A percentile compares a stretch with the other conserved stretches of the same genome.
Evolutionary conservation across 257 asterid species (phyloP).

Genomic region (Coffea eugenioides): DNA sequence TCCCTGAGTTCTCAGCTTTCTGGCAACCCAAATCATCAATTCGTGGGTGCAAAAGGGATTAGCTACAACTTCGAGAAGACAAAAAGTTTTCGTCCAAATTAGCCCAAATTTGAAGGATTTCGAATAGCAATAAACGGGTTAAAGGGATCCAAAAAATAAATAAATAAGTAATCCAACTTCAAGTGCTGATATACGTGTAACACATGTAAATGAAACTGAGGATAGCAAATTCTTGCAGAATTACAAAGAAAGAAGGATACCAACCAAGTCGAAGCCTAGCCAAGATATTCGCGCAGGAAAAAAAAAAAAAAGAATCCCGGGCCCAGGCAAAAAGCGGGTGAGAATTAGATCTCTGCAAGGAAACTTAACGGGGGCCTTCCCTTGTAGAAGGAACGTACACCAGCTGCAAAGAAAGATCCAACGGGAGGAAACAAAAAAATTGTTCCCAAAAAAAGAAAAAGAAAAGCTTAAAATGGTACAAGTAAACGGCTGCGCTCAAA

Average conservation of each 20-base stretch:
- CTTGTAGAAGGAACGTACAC: neutral
- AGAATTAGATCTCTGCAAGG: neutral
- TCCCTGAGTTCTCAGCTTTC: neutral
- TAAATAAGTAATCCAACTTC: neutral
- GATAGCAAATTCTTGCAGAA: neutral
- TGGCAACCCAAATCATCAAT: neutral
- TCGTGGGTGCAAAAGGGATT: neutral
- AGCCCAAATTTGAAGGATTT: neutral
- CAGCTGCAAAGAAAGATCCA: neutral
- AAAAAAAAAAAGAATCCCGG: neutral
- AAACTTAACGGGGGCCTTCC: neutral
- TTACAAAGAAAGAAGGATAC: neutral
- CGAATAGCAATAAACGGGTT: neutral
- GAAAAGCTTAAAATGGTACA: too few species aligned
- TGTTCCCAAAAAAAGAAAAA: too few species aligned
- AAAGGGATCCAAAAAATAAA: neutral
- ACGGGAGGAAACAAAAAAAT: too few species aligned
- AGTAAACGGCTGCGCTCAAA: too few species aligned
- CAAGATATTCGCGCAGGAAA: neutral
- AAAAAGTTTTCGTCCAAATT: neutral
- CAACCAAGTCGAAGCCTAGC: neutral
- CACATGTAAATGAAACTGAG: too few species aligned
- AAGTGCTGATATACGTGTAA: neutral
- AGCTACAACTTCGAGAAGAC: neutral
- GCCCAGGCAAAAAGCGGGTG: neutral